Percentiles rank a stretch among this genome's conserved stretches.
Conservation (phyloP, 2,329 filamentous ascomycete genomes). For the Lomentospora prolificans region DNA sequence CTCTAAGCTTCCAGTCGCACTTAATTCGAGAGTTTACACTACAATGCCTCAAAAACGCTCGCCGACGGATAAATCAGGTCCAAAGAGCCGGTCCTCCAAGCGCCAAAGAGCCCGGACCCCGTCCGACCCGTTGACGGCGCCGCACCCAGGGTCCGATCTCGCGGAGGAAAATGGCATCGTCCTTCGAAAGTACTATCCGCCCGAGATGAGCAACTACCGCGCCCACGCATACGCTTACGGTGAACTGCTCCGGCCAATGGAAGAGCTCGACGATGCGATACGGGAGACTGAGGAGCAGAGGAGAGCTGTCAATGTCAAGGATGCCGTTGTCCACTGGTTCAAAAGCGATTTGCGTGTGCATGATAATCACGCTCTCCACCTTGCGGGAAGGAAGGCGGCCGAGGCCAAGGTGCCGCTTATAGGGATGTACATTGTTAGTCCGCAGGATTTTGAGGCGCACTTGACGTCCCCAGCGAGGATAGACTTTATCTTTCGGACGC, state of each 20-base stretch:
- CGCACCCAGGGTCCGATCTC: neutral
- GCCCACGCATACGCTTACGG: slow-evolving; percentile 65
- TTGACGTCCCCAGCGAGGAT: slow-evolving; percentile 61
- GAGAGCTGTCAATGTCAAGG: slow-evolving; percentile 33
- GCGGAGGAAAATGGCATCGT: slow-evolving; percentile 52
- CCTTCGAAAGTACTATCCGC: slow-evolving; percentile 68
- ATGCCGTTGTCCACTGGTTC: slow-evolving; percentile 80
- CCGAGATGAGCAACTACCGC: slow-evolving; percentile 74
- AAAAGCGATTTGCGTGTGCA: slow-evolving; percentile 65
- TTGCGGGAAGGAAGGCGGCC: slow-evolving; percentile 57
- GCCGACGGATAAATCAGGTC: neutral
- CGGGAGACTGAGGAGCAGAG: slow-evolving; percentile 47
- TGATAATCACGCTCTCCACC: slow-evolving; percentile 64
- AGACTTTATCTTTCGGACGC: slow-evolving; percentile 69
- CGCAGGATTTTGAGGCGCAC: slow-evolving; percentile 78
- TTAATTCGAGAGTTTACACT: no score
- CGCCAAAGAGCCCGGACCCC: no score
- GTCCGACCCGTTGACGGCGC: neutral
- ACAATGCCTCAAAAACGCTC: neutral
- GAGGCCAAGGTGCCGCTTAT: slow-evolving; percentile 62
- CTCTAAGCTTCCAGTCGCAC: no score
- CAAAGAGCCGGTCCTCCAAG: neutral
- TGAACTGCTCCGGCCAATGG: slow-evolving; percentile 62
- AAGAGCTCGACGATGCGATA: slow-evolving; percentile 52
- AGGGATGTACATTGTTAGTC: slow-evolving; percentile 68